phyloP scores from a whole-genome alignment of 2,329 filamentous ascomycete genomes.

The Fusarium haematococcum region DNA sequence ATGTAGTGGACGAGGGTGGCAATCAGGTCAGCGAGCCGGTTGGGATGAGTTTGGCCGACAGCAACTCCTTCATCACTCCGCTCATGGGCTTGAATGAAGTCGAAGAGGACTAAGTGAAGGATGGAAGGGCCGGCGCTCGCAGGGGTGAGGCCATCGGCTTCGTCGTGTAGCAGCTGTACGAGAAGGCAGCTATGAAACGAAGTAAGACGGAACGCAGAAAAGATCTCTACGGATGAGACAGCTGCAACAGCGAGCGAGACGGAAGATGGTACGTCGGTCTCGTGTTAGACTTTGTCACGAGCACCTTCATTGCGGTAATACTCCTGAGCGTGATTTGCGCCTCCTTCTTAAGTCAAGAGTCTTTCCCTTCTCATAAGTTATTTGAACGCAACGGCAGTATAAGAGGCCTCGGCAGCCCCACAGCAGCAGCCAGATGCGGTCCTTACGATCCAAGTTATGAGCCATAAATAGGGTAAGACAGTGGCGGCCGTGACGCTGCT shows the following conservation, averaged over 20 bases:
- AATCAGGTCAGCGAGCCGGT: background rate
- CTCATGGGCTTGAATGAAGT: background rate
- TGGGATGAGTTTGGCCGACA: background rate
- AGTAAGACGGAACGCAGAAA: background rate
- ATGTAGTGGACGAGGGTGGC: background rate
- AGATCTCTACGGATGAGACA: background rate
- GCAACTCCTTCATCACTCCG: background rate
- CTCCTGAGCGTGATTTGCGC: no score
- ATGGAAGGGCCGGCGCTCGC: background rate
- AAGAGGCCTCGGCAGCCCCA: background rate
- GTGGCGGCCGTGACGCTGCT: background rate
- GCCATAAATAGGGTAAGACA: background rate
- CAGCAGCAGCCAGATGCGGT: background rate
- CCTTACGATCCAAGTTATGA: background rate
- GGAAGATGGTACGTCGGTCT: no score
- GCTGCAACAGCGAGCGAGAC: background rate
- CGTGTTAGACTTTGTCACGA: no score
- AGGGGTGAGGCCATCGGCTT: background rate
- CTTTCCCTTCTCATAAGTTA: background rate
- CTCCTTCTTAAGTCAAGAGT: background rate
- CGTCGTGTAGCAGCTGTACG: background rate
- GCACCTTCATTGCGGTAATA: no score
- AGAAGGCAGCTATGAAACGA: background rate
- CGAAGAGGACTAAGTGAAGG: background rate
- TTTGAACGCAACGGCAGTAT: background rate